These are phyloP conservation scores for Glycyrrhiza uralensis DNA, from an alignment of 306 rosid genomes.

Conservation along the genomic window DNA sequence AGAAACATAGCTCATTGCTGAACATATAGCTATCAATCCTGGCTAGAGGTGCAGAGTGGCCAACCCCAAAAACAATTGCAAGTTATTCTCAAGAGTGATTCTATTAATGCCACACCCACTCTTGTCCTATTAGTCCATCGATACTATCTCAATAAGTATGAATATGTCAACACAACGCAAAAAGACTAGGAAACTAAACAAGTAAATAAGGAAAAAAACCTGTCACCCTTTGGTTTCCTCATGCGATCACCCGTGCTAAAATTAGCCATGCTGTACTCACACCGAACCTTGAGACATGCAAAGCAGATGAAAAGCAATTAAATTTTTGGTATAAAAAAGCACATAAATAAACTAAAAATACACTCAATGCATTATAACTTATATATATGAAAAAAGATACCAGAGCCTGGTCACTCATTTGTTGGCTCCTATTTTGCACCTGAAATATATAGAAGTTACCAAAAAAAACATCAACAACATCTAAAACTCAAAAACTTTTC, in stretches of 20 bases:
- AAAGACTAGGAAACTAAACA: background rate
- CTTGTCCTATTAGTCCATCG: background rate
- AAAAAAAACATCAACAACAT: background rate
- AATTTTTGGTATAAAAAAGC: background rate
- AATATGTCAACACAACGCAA: background rate
- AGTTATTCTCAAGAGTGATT: too few species aligned
- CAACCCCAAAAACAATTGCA: background rate
- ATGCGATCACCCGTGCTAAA: slow-evolving; percentile 91
- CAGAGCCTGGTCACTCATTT: slow-evolving; percentile 64
- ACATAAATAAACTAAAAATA: background rate
- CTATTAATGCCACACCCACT: background rate
- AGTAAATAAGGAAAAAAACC: slow-evolving; percentile 41
- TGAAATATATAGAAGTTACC: slow-evolving; percentile 27
- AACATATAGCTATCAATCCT: background rate
- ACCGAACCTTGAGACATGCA: slow-evolving; percentile 55
- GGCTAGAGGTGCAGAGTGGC: background rate
- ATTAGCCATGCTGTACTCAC: slow-evolving; percentile 93
- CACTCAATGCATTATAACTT: background rate
- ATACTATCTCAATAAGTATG: background rate
- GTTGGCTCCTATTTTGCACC: slow-evolving; percentile 85
- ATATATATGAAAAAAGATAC: slow-evolving; percentile 30
- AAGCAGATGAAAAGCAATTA: background rate
- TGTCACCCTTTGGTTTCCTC: slow-evolving; percentile 91
- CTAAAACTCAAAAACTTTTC: background rate
- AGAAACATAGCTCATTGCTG: background rate